phyloP scores from a whole-genome alignment of 1,284 basidiomycete genomes.

The Amylostereum chailletii region DNA sequence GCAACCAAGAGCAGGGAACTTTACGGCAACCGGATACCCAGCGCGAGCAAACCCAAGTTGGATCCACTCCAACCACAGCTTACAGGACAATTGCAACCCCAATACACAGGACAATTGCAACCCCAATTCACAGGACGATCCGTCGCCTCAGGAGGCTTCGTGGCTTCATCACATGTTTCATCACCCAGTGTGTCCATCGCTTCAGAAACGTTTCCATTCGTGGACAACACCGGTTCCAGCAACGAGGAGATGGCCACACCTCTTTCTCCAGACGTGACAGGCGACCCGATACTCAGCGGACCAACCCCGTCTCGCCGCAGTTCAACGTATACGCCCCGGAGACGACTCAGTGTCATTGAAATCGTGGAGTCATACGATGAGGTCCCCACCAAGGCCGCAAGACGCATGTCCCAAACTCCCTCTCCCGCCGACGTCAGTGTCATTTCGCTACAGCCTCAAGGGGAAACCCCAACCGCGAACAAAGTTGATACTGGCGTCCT shows the following conservation, averaged over 20 bases:
- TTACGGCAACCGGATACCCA: conserved; percentile 63
- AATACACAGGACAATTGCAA: not conserved
- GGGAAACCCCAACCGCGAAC: not conserved
- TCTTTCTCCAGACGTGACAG: conserved; percentile 3
- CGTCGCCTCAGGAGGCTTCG: not conserved
- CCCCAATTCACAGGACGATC: conserved; percentile 1
- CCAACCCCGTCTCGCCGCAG: not conserved
- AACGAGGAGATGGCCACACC: conserved; percentile 3
- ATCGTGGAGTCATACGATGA: not conserved
- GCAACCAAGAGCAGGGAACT: conserved; percentile 48
- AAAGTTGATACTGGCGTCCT: not conserved
- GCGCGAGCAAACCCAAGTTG: conserved; percentile 21
- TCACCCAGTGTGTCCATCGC: not conserved
- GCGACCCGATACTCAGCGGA: not conserved
- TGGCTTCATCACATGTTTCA: not conserved
- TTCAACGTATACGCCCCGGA: not conserved
- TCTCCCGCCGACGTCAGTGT: not conserved
- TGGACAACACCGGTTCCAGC: not conserved
- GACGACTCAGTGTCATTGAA: not conserved
- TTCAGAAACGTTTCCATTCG: not conserved
- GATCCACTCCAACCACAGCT: conserved; percentile 14
- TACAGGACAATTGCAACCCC: conserved; percentile 10
- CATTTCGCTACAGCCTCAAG: not conserved
- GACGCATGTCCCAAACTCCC: conserved; percentile 1
- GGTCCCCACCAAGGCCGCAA: not conserved